Base-by-base conservation (phyloP, 768 basidiomycete genomes). In the Tylopilus sp. region DNA sequence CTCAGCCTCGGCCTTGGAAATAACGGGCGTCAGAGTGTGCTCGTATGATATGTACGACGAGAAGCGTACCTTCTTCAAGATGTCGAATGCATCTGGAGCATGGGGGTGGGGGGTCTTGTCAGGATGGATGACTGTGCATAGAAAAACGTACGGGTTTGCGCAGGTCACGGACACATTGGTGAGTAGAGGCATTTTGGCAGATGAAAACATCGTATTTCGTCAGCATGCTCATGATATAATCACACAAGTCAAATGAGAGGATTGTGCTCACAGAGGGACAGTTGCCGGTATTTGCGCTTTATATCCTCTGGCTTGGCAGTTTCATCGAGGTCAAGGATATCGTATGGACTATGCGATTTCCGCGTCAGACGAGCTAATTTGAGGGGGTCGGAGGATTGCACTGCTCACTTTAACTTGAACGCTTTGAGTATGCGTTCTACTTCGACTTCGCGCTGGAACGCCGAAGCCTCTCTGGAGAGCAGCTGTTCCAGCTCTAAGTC, bases 41-140 rank as follows among this genome's bases (percentile, higher is more conserved):
- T 17, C 28, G 35, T 25, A 33, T 30, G n/a, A 12, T 25, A 18
- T 1, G 18, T 20, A 9, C 12, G 39, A 35, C 7, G 22, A 30
- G 22, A 13, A 11, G 57, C 71, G 11, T 45, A 88, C 91, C 82
- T 97, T 95, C 76, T 97, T 97, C 42, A 97, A 77, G 30, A 92
- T 64, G 69, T 95, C 93, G 66, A 97, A 97, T 1, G 94, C 94
- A 71, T 97, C 91, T 61, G 91, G 86, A 45, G 91, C 90, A 62
- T 84, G 82, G 25, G 81, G 76, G 72, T 97, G 91, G 66, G 89
- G 75, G 61, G 88, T 88, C 79, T 98, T 99, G 77, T 99, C 97
- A 55, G 97, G 97, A 78, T 99, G 97, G 64, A 99, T 98, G 71
- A 97, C 91, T 93, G 67, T 55, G 56, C 60, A 59, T 69, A 54